Evolutionary conservation across 768 basidiomycete genomes (phyloP).

Genomic region (Phaeolepiota aurea): DNA sequence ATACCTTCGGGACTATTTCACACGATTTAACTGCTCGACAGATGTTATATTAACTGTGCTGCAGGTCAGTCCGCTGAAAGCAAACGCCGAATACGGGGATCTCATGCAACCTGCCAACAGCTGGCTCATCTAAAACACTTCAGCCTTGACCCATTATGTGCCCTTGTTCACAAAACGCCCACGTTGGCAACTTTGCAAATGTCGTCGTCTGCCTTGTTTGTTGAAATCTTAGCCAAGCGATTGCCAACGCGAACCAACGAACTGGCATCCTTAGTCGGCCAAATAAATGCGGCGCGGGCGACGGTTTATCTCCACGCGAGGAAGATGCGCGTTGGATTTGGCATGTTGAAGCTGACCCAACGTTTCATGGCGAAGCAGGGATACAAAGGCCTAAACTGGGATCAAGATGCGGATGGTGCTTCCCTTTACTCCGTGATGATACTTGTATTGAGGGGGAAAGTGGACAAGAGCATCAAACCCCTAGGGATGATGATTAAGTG

Average conservation of each 20-base stretch:
- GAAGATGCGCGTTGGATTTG: slow-evolving; percentile 37
- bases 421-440: slow-evolving; percentile 32
- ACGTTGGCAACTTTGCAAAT: slow-evolving; percentile 6
- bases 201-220: slow-evolving; percentile 18
- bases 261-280: slow-evolving; percentile 19
- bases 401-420: slow-evolving; percentile 7
- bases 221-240: slow-evolving; percentile 26
- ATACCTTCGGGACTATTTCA: slow-evolving; percentile 49
- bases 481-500: slow-evolving; percentile 43
- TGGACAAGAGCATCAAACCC: slow-evolving; percentile 32
- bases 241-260: slow-evolving; percentile 14
- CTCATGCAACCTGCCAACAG: too few species aligned
- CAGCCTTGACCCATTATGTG: slow-evolving; percentile 43
- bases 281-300: slow-evolving; percentile 28
- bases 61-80: slow-evolving; percentile 56
- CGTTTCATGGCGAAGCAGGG: slow-evolving; percentile 33
- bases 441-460: slow-evolving; percentile 33
- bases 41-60: slow-evolving; percentile 50
- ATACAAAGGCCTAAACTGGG: slow-evolving; percentile 29
- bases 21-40: slow-evolving; percentile 46
- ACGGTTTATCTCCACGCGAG: slow-evolving; percentile 8
- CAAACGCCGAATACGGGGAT: too few species aligned
- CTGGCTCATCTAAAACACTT: slow-evolving; percentile 67
- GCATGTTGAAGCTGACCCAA: slow-evolving; percentile 34
- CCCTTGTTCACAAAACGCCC: slow-evolving; percentile 25